phyloP scores from a whole-genome alignment of 2,329 filamentous ascomycete species.

The Ophiocordyceps polyrhachis-furcata region DNA sequence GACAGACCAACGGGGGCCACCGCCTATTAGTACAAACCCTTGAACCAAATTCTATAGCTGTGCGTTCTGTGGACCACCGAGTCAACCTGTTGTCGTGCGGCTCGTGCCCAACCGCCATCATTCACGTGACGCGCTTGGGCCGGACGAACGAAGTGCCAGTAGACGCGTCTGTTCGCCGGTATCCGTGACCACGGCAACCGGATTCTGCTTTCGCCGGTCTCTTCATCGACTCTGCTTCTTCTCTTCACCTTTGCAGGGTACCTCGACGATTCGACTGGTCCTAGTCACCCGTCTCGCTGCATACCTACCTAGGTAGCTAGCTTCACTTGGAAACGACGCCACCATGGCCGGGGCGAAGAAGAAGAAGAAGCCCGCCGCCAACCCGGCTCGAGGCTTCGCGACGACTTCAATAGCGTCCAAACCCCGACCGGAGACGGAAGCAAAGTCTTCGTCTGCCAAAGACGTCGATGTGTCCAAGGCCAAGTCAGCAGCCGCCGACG shows the following conservation, averaged over 20 bases:
- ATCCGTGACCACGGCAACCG: neutral
- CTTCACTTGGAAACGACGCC: neutral
- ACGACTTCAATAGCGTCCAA: conserved; percentile 86
- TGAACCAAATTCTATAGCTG: no score
- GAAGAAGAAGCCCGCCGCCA: conserved; percentile 78
- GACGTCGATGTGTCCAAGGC: conserved; percentile 11
- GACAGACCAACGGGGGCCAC: no score
- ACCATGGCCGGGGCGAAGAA: conserved; percentile 58
- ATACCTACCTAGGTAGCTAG: neutral
- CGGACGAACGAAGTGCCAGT: neutral
- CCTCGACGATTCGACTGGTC: neutral
- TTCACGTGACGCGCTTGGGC: neutral
- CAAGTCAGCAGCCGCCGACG: conserved; percentile 8
- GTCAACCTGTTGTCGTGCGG: no score
- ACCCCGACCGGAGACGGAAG: conserved; percentile 36
- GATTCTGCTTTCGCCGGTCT: neutral
- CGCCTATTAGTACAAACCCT: no score
- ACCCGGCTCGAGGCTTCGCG: conserved; percentile 81
- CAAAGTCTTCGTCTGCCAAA: conserved; percentile 7
- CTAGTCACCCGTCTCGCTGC: neutral
- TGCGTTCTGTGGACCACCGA: no score
- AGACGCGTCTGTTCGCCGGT: neutral
- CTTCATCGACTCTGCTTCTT: neutral
- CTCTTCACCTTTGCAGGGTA: neutral
- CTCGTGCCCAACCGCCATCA: neutral